phyloP scores from a whole-genome alignment of 2,329 filamentous ascomycete genomes.

The Ceratocystis huliohia region DNA sequence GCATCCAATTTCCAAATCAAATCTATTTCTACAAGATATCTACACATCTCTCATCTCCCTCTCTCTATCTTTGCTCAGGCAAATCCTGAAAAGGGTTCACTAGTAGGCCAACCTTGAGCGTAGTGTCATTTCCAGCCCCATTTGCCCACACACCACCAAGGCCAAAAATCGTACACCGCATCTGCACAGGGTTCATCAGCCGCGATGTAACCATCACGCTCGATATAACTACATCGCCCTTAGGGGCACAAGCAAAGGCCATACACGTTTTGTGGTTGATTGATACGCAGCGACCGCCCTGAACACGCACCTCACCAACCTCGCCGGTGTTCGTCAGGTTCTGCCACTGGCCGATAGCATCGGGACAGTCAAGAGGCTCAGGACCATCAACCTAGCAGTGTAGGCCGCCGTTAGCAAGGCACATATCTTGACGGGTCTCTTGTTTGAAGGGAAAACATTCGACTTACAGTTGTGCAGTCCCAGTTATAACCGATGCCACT shows the following conservation, averaged over 20 bases:
- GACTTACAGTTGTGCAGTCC: constrained; percentile 19
- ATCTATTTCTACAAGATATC: not conserved
- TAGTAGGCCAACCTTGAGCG: constrained; percentile 16
- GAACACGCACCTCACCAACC: not conserved
- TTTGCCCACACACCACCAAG: constrained; percentile 16
- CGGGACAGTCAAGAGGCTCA: constrained; percentile 18
- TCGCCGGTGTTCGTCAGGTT: constrained; percentile 8
- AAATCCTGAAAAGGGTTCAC: constrained; percentile 14
- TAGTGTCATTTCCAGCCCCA: constrained; percentile 6
- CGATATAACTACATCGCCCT: constrained; percentile 14
- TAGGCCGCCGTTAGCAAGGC: not conserved
- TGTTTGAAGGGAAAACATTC: not conserved
- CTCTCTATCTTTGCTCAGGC: not conserved
- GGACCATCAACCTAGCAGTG: constrained; percentile 15
- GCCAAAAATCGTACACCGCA: constrained; percentile 13
- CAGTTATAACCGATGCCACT: constrained; percentile 18
- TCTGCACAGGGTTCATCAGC: constrained; percentile 19
- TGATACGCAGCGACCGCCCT: constrained; percentile 16
- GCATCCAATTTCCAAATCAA: not conserved
- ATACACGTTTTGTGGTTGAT: constrained; percentile 16
- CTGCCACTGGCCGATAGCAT: constrained; percentile 17
- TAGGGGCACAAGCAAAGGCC: constrained; percentile 19
- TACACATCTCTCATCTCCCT: not conserved
- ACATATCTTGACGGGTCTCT: not conserved
- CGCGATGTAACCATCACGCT: constrained; percentile 13